These are phyloP conservation scores for Gossypium thurberi DNA, from an alignment of 345 rosid genomes.

Conservation along the genomic window DNA sequence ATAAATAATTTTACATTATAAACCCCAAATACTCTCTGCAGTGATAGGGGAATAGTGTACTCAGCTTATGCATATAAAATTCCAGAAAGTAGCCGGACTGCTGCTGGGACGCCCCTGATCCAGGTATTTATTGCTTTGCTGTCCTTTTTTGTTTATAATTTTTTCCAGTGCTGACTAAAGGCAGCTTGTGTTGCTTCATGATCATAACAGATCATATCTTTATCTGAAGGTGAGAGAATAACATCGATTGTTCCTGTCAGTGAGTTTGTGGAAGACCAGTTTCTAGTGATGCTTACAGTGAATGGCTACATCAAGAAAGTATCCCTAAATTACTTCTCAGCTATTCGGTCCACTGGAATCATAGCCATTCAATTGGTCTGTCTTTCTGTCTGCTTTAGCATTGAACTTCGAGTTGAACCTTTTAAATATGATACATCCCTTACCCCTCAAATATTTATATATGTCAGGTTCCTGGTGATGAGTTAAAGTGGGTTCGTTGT, in stretches of 20 bases:
- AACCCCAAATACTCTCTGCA: conserved; percentile 26
- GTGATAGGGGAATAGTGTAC: conserved; percentile 88
- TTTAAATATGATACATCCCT: background rate
- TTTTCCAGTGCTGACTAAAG: conserved; percentile 13
- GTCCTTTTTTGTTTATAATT: background rate
- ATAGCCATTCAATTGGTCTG: conserved; percentile 94
- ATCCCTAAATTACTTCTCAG: conserved; percentile 67
- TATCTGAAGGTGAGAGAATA: conserved; percentile 90
- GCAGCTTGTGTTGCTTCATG: conserved; percentile 12
- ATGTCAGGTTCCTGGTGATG: conserved; percentile 84
- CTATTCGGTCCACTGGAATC: conserved; percentile 93
- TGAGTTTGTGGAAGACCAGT: conserved; percentile 72
- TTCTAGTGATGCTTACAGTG: conserved; percentile 85
- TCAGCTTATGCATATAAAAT: conserved; percentile 92
- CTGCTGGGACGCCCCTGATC: conserved; percentile 88
- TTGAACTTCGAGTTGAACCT: background rate
- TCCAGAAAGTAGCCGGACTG: conserved; percentile 80
- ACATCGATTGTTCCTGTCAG: conserved; percentile 92
- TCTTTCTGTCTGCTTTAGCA: conserved; percentile 11
- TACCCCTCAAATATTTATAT: conserved; percentile 15
- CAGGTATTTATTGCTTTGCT: conserved; percentile 48
- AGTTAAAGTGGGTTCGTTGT: conserved; percentile 86
- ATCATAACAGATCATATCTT: conserved; percentile 59
- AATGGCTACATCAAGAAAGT: conserved; percentile 98
- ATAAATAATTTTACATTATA: background rate